phyloP scores from a whole-genome alignment of 352 stramenopile species.

The Phytophthora litchii region DNA sequence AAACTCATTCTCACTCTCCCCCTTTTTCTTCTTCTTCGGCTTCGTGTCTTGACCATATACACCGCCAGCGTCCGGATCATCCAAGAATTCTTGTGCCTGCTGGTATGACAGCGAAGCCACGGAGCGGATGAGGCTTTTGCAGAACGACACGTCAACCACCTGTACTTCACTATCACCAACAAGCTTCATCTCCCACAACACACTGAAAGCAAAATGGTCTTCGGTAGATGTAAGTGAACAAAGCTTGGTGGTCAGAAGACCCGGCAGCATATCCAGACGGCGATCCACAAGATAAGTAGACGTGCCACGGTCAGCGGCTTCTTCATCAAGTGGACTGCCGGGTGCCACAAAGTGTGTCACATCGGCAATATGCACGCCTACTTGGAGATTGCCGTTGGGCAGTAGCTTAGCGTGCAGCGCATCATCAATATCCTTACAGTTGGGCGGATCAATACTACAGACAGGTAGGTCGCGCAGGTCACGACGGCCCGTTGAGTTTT shows the following conservation, averaged over 20 bases:
- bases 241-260: slow-evolving; percentile 96
- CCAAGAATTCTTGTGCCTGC: slow-evolving; percentile 96
- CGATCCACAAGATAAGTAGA: slow-evolving; percentile 99
- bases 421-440: slow-evolving; percentile 98
- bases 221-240: slow-evolving; percentile 92
- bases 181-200: slow-evolving; percentile 78
- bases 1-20: slow-evolving; percentile 40
- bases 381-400: slow-evolving; percentile 92
- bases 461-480: slow-evolving; percentile 95
- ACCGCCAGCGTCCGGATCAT: slow-evolving; percentile 73
- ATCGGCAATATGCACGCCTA: slow-evolving; percentile 99
- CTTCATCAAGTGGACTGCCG: slow-evolving; percentile 94
- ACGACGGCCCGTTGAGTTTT: slow-evolving; percentile 89
- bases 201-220: slow-evolving; percentile 86
- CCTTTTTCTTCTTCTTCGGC: slow-evolving; percentile 45
- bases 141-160: slow-evolving; percentile 96
- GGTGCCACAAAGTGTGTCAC: slow-evolving; percentile 98
- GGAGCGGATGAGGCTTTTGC: slow-evolving; percentile 98
- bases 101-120: slow-evolving; percentile 97
- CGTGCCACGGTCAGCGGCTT: slow-evolving; percentile 91
- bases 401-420: slow-evolving; percentile 94
- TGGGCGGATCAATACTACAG: slow-evolving; percentile 90
- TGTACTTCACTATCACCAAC: slow-evolving; percentile 77
- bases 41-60: slow-evolving; percentile 43
- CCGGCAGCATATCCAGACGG: slow-evolving; percentile 98